Base-by-base conservation (phyloP, 768 basidiomycete genomes). In the Lactifluus rugatus region DNA sequence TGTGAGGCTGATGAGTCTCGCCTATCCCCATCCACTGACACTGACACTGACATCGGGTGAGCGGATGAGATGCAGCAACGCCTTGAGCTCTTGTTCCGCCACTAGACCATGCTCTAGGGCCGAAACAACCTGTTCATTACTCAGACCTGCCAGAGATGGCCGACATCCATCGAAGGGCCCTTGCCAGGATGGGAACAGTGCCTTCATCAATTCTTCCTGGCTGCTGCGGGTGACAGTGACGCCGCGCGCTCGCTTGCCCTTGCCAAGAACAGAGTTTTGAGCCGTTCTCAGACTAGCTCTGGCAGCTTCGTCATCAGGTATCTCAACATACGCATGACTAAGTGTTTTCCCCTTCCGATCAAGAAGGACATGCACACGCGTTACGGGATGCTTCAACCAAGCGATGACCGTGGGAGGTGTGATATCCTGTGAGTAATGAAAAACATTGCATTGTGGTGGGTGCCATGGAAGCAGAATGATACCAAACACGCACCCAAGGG, bases 261-360 rank as follows among this genome's bases (percentile, higher is more conserved):
- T 79, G 34, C 90, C 90, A 13, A 93, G 78, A 16, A 92, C 87
- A 54, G 72, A 70, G 63, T 83, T 82, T 64, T 78, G 80, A 45
- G 74, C 73, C 6, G 73, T 73, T 14, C 89, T 77, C 11, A 91
- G 74, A 32, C 87, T 84, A 25, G 80, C 77, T 47, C 84, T 81
- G 13, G 86, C 86, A 26, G 79, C 76, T 1, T 77, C 76, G 31
- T 83, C 79, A 60, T 79, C 76, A 23, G 72, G 72, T 60, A 89
- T 80, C 68, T 92, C 89, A 14, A 87, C 84, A 62, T 84, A 92
- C 1, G 90, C 89, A 69, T 93, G 89, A 61, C 85, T 88, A 54
- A 85, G 75, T 0, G 90, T 93, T 71, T 92, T 92, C 41, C 89
- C 89, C 64, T 86, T 84, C 37, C 77, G 74, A 64, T 93, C 89